Percentiles rank a stretch among this genome's conserved stretches.
These are phyloP conservation scores for Nakazawaea ambrosiae DNA, from an alignment of 805 yeast genomes.

Conservation along the genomic window DNA sequence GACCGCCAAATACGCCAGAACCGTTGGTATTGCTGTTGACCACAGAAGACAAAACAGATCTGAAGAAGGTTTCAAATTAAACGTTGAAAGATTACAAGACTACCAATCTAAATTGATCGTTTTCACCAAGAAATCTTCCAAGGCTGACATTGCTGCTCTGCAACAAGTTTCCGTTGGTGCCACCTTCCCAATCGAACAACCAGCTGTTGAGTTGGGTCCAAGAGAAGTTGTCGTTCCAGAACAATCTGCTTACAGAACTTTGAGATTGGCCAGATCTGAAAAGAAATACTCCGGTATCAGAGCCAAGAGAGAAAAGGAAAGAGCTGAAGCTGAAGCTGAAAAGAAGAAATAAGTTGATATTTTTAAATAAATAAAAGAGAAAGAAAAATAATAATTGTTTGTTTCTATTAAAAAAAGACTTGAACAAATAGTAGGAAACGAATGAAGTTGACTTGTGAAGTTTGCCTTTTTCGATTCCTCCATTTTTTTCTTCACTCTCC, in stretches of 20 bases:
- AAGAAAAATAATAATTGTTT: too few relatives aligned
- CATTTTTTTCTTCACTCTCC: background rate
- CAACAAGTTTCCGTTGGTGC: conserved; percentile 69
- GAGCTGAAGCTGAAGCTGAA: conserved; percentile 99
- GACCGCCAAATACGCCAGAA: conserved; percentile 91
- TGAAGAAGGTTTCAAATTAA: conserved; percentile 88
- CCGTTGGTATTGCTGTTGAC: conserved; percentile 98
- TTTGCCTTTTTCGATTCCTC: background rate
- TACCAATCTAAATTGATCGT: conserved; percentile 93
- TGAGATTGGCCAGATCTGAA: conserved; percentile 91
- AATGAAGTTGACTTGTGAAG: background rate
- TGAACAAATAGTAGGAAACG: too few relatives aligned
- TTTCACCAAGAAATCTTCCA: conserved; percentile 84
- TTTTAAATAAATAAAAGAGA: too few relatives aligned
- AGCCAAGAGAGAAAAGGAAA: conserved; percentile 95
- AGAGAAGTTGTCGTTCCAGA: conserved; percentile 81
- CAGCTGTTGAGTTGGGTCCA: conserved; percentile 64
- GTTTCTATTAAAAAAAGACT: too few relatives aligned
- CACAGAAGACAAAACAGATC: conserved; percentile 99
- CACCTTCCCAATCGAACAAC: conserved; percentile 88
- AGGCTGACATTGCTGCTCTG: conserved; percentile 56
- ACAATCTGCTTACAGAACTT: conserved; percentile 81
- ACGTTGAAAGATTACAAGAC: conserved; percentile 94
- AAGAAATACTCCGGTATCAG: conserved; percentile 93
- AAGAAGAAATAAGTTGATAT: conserved; percentile 82